Percentiles rank a stretch among this genome's conserved stretches.
phyloP scores from a whole-genome alignment of 73 alveolate genomes.

The Paramecium sexaurelia region DNA sequence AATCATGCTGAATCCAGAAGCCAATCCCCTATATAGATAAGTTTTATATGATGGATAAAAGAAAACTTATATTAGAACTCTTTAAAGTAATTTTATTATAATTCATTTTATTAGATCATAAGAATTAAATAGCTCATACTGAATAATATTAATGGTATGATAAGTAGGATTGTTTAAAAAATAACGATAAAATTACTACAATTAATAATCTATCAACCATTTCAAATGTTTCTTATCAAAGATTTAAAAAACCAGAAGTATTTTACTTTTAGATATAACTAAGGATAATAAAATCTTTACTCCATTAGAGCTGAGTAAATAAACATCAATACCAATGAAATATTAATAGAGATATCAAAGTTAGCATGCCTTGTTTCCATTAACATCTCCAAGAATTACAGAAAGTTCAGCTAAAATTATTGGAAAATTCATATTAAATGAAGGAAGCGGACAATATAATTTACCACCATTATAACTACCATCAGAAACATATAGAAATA shows the following conservation, averaged over 20 bases:
- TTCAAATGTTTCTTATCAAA: not conserved
- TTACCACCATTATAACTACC: constrained; percentile 3
- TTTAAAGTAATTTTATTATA: not conserved
- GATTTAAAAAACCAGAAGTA: constrained; percentile 8
- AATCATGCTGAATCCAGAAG: constrained; percentile 12
- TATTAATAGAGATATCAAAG: constrained; percentile 7
- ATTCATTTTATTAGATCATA: not conserved
- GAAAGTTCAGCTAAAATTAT: constrained; percentile 8
- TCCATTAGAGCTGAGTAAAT: not conserved
- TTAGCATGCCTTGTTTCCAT: not conserved
- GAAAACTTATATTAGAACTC: not conserved
- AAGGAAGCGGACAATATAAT: not conserved
- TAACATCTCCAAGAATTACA: not conserved
- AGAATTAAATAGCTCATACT: not conserved
- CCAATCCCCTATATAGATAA: not conserved
- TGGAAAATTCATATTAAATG: not conserved
- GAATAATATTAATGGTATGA: not conserved
- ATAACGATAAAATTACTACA: not conserved
- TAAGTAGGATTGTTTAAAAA: not conserved
- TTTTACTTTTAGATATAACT: not conserved
- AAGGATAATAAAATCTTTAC: not conserved
- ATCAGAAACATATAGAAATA: not conserved
- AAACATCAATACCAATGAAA: not conserved
- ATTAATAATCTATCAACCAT: not conserved
- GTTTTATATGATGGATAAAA: not conserved